Evolutionary conservation across 257 asterid species (phyloP).

Genomic region (Nicotiana paniculata): DNA sequence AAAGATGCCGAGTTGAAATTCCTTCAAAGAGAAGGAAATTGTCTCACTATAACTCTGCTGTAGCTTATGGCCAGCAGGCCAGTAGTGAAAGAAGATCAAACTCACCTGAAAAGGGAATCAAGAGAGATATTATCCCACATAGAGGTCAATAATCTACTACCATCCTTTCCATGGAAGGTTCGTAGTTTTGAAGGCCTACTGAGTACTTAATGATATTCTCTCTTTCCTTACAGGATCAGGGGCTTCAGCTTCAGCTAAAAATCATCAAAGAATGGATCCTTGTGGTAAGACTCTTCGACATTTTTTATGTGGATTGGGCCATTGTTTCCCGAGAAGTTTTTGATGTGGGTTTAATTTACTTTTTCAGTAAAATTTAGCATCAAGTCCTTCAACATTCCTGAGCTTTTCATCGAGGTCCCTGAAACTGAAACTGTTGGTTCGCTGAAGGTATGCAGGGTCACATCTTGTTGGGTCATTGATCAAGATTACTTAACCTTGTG

Average conservation of each 20-base stretch:
- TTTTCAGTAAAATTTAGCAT: conserved; percentile 78
- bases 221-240: conserved; percentile 41
- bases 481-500: not conserved
- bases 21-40: conserved; percentile 74
- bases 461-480: not conserved
- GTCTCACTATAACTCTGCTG: conserved; percentile 35
- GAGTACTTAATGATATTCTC: conserved; percentile 20
- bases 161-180: not conserved
- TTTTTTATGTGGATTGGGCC: not conserved
- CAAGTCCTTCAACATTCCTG: conserved; percentile 93
- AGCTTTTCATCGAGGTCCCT: conserved; percentile 88
- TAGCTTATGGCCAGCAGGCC: conserved; percentile 47
- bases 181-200: conserved; percentile 11
- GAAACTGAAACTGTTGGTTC: conserved; percentile 88
- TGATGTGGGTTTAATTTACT: conserved; percentile 1
- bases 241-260: conserved; percentile 28
- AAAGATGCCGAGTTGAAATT: conserved; percentile 39
- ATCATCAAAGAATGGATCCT: conserved; percentile 42
- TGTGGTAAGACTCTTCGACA: conserved; percentile 35
- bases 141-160: conserved; percentile 27
- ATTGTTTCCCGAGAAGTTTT: not conserved
- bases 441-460: conserved; percentile 53
- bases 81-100: conserved; percentile 60
- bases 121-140: conserved; percentile 21
- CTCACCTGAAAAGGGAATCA: conserved; percentile 45